These are phyloP conservation scores for Diaporthe aspalathi DNA, from an alignment of 2,329 filamentous ascomycete genomes.

Conservation along the genomic window DNA sequence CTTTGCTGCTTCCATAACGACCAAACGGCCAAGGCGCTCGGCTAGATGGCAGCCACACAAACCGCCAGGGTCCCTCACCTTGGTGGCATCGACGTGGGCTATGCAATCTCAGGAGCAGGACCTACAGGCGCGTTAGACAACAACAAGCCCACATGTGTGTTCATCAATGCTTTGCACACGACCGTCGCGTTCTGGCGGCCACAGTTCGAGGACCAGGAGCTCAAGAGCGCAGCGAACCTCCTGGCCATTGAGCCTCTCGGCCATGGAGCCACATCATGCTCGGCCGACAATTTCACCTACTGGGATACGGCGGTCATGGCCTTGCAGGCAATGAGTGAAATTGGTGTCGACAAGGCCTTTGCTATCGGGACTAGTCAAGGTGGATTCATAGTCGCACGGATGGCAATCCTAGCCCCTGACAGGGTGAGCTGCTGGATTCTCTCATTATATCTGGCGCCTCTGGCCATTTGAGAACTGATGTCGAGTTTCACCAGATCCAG, in stretches of 20 bases:
- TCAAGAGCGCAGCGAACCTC: conserved; percentile 58
- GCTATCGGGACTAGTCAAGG: conserved; percentile 65
- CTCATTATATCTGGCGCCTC: background rate
- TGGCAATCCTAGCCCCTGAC: conserved; percentile 62
- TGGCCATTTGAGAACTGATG: background rate
- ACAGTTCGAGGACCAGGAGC: conserved; percentile 55
- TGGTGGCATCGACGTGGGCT: conserved; percentile 59
- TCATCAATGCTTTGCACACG: conserved; percentile 65
- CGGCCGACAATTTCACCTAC: conserved; percentile 62
- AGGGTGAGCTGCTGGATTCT: conserved; percentile 48
- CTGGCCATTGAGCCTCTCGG: conserved; percentile 65
- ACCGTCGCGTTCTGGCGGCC: conserved; percentile 58
- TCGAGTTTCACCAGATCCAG: conserved; percentile 50
- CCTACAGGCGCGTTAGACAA: conserved; percentile 53
- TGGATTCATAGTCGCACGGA: conserved; percentile 62
- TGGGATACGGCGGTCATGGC: conserved; percentile 67
- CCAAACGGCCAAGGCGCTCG: too few species aligned
- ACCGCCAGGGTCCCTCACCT: conserved; percentile 61
- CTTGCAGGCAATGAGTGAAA: conserved; percentile 65
- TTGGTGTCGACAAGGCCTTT: conserved; percentile 62
- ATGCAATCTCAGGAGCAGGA: conserved; percentile 43
- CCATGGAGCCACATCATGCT: conserved; percentile 58
- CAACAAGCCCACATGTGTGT: conserved; percentile 61
- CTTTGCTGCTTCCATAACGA: background rate
- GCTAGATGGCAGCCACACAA: conserved; percentile 49